Evolutionary conservation across 169 alveolate species (phyloP).

Genomic region (Eimeria necatrix): DNA sequence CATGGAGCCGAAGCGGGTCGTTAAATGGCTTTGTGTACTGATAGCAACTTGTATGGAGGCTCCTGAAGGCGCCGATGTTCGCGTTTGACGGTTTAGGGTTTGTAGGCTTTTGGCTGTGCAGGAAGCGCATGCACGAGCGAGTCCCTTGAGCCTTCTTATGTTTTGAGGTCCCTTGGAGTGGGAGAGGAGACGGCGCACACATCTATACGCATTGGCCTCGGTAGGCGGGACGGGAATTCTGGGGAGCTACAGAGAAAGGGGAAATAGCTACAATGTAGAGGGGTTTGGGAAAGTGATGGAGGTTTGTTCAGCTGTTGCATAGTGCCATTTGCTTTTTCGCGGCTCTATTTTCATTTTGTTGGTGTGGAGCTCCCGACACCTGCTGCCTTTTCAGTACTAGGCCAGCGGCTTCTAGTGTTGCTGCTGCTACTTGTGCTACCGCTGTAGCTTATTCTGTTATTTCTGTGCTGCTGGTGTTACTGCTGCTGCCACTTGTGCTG

Average conservation of each 20-base stretch:
- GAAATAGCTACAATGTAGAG: no score
- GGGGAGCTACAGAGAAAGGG: no score
- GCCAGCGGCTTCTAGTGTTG: neutral
- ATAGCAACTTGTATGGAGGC: neutral
- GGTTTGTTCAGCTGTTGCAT: no score
- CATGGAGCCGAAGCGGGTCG: no score
- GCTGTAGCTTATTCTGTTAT: neutral
- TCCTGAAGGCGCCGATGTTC: neutral
- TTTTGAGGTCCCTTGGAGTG: slow-evolving; percentile 97
- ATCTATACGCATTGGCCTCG: slow-evolving; percentile 98
- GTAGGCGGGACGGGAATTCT: slow-evolving; percentile 74
- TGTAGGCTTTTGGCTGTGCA: neutral
- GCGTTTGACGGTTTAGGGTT: neutral
- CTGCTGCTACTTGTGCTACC: neutral
- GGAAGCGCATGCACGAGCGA: slow-evolving; percentile 96
- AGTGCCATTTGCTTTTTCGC: no score
- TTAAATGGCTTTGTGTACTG: no score
- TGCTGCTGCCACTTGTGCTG: neutral
- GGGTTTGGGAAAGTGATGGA: no score
- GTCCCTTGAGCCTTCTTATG: slow-evolving; percentile 95
- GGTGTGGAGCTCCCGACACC: neutral
- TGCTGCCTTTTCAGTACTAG: neutral
- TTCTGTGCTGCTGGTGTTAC: neutral
- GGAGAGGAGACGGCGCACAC: slow-evolving; percentile 98
- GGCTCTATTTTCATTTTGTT: no score